phyloP scores from a whole-genome alignment of 2,329 filamentous ascomycete genomes.

The Ilyonectria robusta region DNA sequence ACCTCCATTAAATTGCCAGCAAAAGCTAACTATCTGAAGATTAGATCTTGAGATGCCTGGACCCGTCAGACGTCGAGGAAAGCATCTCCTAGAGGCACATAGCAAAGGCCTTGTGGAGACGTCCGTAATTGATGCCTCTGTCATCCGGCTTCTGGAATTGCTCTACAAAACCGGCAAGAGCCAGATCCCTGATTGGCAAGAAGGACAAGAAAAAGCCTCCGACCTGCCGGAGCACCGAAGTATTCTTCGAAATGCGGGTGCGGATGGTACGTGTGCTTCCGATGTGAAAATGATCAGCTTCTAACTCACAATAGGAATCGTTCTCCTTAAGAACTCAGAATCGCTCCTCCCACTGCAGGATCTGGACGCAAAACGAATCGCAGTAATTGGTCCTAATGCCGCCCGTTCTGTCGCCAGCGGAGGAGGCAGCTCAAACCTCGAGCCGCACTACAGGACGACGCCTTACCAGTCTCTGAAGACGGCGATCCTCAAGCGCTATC shows the following conservation, averaged over 20 bases:
- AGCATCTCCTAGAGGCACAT: conserved; percentile 32
- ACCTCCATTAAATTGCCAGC: too few relatives aligned
- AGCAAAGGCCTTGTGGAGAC: conserved; percentile 21
- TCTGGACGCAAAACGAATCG: conserved; percentile 8
- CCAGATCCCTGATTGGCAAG: conserved; percentile 29
- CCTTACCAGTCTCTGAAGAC: conserved; percentile 27
- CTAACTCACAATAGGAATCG: conserved; percentile 22
- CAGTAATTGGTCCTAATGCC: conserved; percentile 33
- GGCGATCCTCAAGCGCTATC: conserved; percentile 9
- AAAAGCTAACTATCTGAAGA: background rate
- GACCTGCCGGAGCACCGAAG: conserved; percentile 32
- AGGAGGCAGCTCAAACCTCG: conserved; percentile 33
- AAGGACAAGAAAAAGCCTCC: conserved; percentile 26
- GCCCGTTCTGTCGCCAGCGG: conserved; percentile 25
- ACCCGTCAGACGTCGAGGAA: conserved; percentile 26
- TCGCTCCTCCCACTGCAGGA: conserved; percentile 16
- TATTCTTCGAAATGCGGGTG: conserved; percentile 31
- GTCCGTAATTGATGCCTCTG: conserved; percentile 27
- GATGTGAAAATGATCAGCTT: background rate
- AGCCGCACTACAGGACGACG: conserved; percentile 34
- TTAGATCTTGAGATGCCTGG: conserved; percentile 39
- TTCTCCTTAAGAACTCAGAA: conserved; percentile 30
- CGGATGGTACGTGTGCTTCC: conserved; percentile 22
- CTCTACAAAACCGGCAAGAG: conserved; percentile 30
- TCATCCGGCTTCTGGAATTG: conserved; percentile 24